Percentiles rank a stretch among this genome's conserved stretches.
phyloP scores from a whole-genome alignment of 306 rosid genomes.

The cucumber (Cucumis sativus) region DNA sequence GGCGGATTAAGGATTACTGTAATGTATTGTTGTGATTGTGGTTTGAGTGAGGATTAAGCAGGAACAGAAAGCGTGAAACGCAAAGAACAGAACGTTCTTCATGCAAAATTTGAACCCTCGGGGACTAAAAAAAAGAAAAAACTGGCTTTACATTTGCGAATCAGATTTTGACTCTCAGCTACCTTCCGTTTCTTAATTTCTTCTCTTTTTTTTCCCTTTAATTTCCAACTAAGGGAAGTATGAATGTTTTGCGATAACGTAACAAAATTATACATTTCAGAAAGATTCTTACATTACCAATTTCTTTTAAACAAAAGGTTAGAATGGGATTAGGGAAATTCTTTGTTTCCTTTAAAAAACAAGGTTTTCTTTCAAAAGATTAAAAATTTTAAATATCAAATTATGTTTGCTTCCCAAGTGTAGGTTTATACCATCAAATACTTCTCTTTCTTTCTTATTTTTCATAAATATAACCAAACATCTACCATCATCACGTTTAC shows the following conservation, averaged over 20 bases:
- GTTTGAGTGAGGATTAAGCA: slow-evolving; percentile 22
- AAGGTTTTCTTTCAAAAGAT: too few species aligned
- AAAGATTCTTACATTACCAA: too few species aligned
- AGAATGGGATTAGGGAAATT: too few species aligned
- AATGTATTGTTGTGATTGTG: neutral
- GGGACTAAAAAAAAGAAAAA: neutral
- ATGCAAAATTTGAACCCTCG: neutral
- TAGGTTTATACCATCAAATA: too few species aligned
- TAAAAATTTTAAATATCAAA: too few species aligned
- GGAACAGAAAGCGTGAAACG: slow-evolving; percentile 12
- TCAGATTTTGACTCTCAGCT: neutral
- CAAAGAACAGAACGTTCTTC: neutral
- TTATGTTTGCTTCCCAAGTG: too few species aligned
- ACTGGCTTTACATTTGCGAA: neutral
- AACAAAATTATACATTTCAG: neutral
- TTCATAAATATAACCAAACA: too few species aligned
- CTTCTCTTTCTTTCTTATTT: too few species aligned
- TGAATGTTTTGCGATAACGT: neutral
- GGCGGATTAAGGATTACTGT: neutral
- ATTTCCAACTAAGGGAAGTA: neutral
- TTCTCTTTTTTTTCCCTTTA: neutral
- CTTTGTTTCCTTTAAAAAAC: too few species aligned
- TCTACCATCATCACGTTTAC: too few species aligned
- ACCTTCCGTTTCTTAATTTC: neutral
- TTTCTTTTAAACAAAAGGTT: too few species aligned